phyloP scores from a whole-genome alignment of 139 green algal genomes.

The Spirogloea muscicola region DNA sequence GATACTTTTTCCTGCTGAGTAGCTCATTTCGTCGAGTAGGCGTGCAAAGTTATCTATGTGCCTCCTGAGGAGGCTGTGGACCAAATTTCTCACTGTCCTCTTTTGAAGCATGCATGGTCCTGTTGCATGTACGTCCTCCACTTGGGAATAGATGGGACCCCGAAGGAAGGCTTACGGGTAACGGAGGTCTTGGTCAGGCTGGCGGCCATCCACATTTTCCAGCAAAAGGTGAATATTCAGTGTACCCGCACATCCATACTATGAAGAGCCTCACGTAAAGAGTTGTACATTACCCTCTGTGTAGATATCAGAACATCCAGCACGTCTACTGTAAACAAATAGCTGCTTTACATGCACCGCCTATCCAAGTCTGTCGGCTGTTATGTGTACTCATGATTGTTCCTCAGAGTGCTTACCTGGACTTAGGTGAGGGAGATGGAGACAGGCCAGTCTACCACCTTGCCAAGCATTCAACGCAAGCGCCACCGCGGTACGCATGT shows the following conservation, averaged over 20 bases:
- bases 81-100: background rate
- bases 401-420: too few relatives aligned
- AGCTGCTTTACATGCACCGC: background rate
- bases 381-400: too few relatives aligned
- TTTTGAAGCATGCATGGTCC: background rate
- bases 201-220: slow-evolving; percentile 41
- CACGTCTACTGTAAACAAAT: background rate
- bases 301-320: slow-evolving; percentile 9
- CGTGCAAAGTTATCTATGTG: background rate
- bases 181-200: slow-evolving; percentile 27
- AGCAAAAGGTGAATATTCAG: slow-evolving; percentile 30
- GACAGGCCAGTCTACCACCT: too few relatives aligned
- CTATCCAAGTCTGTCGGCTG: too few relatives aligned
- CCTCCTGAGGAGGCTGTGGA: background rate
- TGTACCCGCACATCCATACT: background rate
- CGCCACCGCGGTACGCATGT: too few relatives aligned
- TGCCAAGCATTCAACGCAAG: too few relatives aligned
- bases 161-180: slow-evolving; percentile 34
- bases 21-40: background rate
- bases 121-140: too few relatives aligned
- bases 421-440: too few relatives aligned
- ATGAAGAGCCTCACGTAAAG: background rate
- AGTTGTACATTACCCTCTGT: background rate
- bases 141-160: slow-evolving; percentile 39
- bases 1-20: background rate